phyloP scores from a whole-genome alignment of 1,284 basidiomycete species.

The Xerocomus nothofagi region DNA sequence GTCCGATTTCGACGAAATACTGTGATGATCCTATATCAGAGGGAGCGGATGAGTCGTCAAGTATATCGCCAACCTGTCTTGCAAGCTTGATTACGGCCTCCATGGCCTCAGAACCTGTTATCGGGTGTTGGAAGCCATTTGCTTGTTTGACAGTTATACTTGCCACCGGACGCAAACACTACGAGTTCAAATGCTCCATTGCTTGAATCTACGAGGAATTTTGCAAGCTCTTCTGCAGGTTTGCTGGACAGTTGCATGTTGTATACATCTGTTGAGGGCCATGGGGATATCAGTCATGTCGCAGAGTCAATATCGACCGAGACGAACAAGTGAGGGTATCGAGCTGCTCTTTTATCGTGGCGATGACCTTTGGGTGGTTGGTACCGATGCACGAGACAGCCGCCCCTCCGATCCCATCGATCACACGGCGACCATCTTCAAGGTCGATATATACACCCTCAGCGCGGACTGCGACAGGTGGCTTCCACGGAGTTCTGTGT shows the following conservation, averaged over 20 bases:
- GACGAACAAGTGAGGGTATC: conserved; percentile 67
- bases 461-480: conserved; percentile 62
- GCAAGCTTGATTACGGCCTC: conserved; percentile 78
- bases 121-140: conserved; percentile 2
- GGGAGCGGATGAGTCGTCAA: not conserved
- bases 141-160: not conserved
- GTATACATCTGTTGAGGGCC: conserved; percentile 63
- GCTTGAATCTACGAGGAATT: conserved; percentile 56
- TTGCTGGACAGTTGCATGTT: conserved; percentile 77
- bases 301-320: conserved; percentile 26
- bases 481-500: conserved; percentile 66
- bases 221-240: conserved; percentile 76
- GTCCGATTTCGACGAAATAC: conserved; percentile 70
- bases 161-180: conserved; percentile 73
- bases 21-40: conserved; percentile 29
- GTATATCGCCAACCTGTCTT: conserved; percentile 54
- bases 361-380: conserved; percentile 65
- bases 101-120: conserved; percentile 79
- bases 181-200: conserved; percentile 72
- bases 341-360: conserved; percentile 76
- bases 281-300: conserved; percentile 5
- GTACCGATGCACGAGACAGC: conserved; percentile 81
- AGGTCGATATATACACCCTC: conserved; percentile 71
- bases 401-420: conserved; percentile 82
- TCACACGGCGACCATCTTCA: conserved; percentile 61